Conservation (phyloP, 306 rosid species). For the Prunus salicina region DNA sequence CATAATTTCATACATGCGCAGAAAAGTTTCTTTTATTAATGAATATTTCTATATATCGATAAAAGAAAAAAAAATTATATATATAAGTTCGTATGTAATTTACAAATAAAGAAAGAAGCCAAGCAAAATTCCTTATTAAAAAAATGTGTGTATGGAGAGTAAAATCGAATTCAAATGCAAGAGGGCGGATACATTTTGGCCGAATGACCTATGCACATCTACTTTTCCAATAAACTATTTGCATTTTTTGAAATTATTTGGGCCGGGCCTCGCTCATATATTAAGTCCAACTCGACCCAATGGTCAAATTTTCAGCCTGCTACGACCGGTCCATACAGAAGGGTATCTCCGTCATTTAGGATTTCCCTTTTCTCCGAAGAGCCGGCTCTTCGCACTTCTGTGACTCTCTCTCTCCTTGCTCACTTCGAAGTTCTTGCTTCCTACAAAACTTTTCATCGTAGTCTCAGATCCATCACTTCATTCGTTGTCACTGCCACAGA, state of each 20-base stretch:
- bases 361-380: neutral
- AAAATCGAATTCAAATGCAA: too few species aligned
- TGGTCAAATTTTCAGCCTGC: neutral
- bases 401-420: neutral
- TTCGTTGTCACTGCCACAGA: neutral
- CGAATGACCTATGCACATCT: too few species aligned
- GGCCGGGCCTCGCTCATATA: neutral
- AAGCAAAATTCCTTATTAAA: too few species aligned
- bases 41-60: too few species aligned
- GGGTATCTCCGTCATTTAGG: neutral
- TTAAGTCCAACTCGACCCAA: neutral
- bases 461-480: slow-evolving; percentile 6
- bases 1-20: too few species aligned
- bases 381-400: neutral
- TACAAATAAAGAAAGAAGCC: too few species aligned
- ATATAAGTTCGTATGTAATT: too few species aligned
- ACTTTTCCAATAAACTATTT: too few species aligned
- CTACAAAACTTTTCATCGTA: neutral
- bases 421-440: neutral
- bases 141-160: too few species aligned
- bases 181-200: too few species aligned
- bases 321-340: neutral
- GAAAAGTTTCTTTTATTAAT: too few species aligned
- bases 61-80: too few species aligned
- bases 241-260: neutral